Base-by-base conservation (phyloP, 345 rosid genomes). In the Eucalyptus grandis region DNA sequence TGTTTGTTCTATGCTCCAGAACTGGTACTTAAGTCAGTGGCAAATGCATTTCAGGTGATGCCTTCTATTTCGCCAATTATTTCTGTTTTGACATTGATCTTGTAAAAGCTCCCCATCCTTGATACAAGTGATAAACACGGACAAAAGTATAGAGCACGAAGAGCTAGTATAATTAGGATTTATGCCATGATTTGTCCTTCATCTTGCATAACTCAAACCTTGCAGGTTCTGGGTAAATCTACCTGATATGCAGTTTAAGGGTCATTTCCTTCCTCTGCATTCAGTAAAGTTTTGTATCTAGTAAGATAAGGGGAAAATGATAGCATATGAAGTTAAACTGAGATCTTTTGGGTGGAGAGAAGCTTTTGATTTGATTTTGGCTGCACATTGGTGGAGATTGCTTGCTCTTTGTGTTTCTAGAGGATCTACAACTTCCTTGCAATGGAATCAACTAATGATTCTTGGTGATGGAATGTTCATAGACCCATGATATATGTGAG, bases 1-100 rank as follows among this genome's bases (percentile, higher is more conserved):
- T 97, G 99, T 92, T 93, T 98, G 88, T 96, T 97, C 94, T 98
- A 96, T 92, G 91, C 95, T 62, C 99, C 99, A n/a, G 99, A 98
- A 93, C 93, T 98, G 96, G 72, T 95, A 90, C 90, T 95, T 92
- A 98, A 96, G 92, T 96, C 98, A 88, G 95, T 96, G 65, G 93
- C 98, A 26, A 91, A 88, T 89, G 90, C 94, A 86, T 94, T 90
- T 86, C 91, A 95, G 99, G 99, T 98, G 90, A 86, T 56, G 56
- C 67, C 85, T 89, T 62, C 87, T 46, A 16, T 34, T 90, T 85
- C 13, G 6, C 47, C 62, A 49, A 86, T 46, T 88, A 72, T 69
- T 50, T 31, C 27, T 69, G 37, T 51, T 65, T 54, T 44, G 88
- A 47, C 19, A 30, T 22, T 44, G 15, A 87, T n/a, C 6, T 3